Base-by-base conservation (phyloP, 139 green algal genomes). In the Desmodesmus armatus region DNA sequence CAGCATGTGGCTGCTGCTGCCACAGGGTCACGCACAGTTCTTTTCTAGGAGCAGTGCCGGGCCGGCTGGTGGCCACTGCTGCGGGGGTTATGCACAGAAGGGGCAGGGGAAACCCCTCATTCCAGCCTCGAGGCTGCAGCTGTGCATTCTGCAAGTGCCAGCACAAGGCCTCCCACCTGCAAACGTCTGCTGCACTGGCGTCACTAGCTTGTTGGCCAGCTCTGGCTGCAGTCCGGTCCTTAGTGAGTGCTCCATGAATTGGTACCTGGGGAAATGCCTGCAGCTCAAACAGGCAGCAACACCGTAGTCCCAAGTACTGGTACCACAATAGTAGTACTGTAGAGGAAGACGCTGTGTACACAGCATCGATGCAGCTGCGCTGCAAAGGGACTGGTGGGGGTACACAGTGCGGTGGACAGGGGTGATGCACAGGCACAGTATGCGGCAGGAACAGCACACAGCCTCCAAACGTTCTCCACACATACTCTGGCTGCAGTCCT, bases 191-290 rank as follows among this genome's bases (percentile, higher is more conserved):
- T 71, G 44, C 5, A 74, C 70, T n/a, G 31, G 51, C 33, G 51
- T 25, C 13, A 77, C 62, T 1, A 72, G 23, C 23, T 3, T 35
- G 37, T 5, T 29, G 29, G n/a, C 66, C 55, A 39, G 39, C 2
- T 49, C 47, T 31, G 85, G 85, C 80, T 87, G 72, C 35, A 70
- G 37, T 2, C 85, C 85, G 17, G 79, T 80, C 41, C 58, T 58
- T 19, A 89, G 62, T 3, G 72, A 80, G 5, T 84, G 72, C 29
- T 74, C 21, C 49, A 89, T 66, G 39, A 83, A 80, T n/a, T 25
- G 33, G 37, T 5, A 87, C 71, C 85, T 87, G 84, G 58, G 85
- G 85, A 47, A 81, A 89, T 15, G 85, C 31, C 85, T 84, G 78
- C 65, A 69, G 21, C 5, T 5, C 7, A 72, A 19, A 43, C 19